phyloP scores from a whole-genome alignment of 2,329 filamentous ascomycete genomes.

The Fusarium sororula region DNA sequence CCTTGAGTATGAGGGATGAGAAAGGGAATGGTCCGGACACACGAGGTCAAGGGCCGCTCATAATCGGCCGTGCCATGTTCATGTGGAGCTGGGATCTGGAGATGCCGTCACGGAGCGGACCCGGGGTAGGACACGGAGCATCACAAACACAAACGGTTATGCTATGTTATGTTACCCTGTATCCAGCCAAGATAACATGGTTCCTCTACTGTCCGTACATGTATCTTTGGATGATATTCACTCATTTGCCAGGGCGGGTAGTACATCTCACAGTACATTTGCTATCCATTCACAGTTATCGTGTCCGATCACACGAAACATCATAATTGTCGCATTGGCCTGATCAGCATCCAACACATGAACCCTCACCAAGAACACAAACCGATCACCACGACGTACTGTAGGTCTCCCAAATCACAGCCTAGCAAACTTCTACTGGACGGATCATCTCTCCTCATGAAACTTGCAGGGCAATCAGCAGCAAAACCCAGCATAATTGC shows the following conservation, averaged over 20 bases:
- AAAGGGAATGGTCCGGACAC: not conserved
- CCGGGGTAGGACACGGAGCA: slow-evolving; percentile 28
- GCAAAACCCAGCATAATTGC: slow-evolving; percentile 13
- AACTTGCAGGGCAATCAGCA: slow-evolving; percentile 1
- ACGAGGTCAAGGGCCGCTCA: slow-evolving; percentile 10
- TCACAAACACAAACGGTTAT: not conserved
- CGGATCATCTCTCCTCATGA: slow-evolving; percentile 1
- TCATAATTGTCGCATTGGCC: slow-evolving; percentile 1
- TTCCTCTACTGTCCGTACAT: not conserved
- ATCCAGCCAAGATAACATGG: not conserved
- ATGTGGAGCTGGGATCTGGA: slow-evolving; percentile 4
- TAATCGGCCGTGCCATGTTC: slow-evolving; percentile 20
- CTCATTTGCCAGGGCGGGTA: not conserved
- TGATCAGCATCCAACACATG: slow-evolving; percentile 1
- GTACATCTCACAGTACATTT: not conserved
- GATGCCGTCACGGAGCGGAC: slow-evolving; percentile 32
- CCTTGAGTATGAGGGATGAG: not conserved
- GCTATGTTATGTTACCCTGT: slow-evolving; percentile 30
- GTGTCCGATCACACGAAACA: slow-evolving; percentile 1
- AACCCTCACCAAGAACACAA: not conserved
- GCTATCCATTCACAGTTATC: not conserved
- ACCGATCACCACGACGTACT: not conserved
- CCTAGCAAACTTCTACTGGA: not conserved
- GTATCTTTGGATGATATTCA: not conserved
- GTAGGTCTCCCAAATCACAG: not conserved